These are phyloP conservation scores for Cinnamomum micranthum DNA, from an alignment of 164 flowering plant species.

Conservation along the genomic window DNA sequence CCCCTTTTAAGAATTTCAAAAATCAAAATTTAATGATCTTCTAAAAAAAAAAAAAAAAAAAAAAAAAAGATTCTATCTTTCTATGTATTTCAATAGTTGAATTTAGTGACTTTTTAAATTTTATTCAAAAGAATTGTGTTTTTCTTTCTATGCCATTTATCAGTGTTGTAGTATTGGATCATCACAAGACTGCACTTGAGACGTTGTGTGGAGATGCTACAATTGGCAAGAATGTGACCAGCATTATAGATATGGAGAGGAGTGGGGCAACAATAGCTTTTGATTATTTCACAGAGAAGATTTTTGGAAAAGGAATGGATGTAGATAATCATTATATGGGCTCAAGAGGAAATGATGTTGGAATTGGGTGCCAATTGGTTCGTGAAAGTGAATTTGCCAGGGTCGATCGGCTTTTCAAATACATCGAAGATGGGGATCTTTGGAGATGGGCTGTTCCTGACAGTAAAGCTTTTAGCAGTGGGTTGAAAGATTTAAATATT, in stretches of 20 bases:
- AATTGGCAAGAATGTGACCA: slow-evolving; percentile 38
- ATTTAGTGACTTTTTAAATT: too few relatives aligned
- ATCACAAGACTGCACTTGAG: slow-evolving; percentile 92
- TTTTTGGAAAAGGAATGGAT: slow-evolving; percentile 4
- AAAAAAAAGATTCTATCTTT: too few relatives aligned
- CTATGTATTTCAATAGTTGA: too few relatives aligned
- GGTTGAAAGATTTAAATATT: slow-evolving; percentile 69
- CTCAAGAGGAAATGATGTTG: neutral
- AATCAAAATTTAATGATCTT: too few relatives aligned
- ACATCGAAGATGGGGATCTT: slow-evolving; percentile 79
- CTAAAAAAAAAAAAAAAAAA: too few relatives aligned
- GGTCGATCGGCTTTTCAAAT: slow-evolving; percentile 48
- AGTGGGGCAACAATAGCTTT: slow-evolving; percentile 92
- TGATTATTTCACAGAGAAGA: slow-evolving; percentile 69
- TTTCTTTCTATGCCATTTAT: neutral
- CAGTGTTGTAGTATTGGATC: slow-evolving; percentile 67
- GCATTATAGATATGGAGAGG: slow-evolving; percentile 64
- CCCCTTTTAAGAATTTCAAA: too few relatives aligned
- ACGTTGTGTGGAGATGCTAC: slow-evolving; percentile 24
- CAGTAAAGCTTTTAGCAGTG: slow-evolving; percentile 83
- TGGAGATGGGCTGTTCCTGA: slow-evolving; percentile 80
- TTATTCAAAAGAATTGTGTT: neutral
- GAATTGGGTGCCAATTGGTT: slow-evolving; percentile 12
- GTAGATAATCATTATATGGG: neutral
- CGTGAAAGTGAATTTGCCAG: slow-evolving; percentile 31